Evolutionary conservation across 306 rosid species (phyloP), one percentile per base, ranked within the genome.

Genomic region (Boehmeria nivea): DNA sequence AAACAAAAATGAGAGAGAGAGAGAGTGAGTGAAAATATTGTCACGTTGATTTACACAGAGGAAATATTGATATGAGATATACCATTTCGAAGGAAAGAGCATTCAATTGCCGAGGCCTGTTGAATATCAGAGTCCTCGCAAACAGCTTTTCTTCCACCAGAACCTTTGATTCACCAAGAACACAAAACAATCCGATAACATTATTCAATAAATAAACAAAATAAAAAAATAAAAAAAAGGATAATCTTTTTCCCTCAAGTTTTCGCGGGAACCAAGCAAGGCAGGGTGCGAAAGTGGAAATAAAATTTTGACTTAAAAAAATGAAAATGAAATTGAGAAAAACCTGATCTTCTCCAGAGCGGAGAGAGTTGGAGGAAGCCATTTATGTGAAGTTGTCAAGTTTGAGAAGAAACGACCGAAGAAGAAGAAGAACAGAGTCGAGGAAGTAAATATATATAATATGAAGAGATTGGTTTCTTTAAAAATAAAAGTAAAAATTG

Each of bases 71-170:
- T n/a, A n/a, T n/a, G n/a, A n/a, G 38, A 0, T 4, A 12, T 73
- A 84, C 98, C 98, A 84, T 91, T 64, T 73, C 66, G 60, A 27
- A 66, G 51, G 84, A 82, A 37, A 87, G 76, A 22, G 96, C 87
- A 58, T 91, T 91, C 72, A 91, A 67, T 65, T 87, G 94, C 57
- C 68, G 83, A 10, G 89, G 79, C 66, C 98, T 78, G 74, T 87
- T 87, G 8, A 91, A 54, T 26, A 76, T 73, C 81, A 91, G 57
- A 25, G 74, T 36, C 76, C 82, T 80, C 11, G 73, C 82, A 40
- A 24, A 57, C 57, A 6, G 60, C 64, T 73, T 79, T 42, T 69
- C 70, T 42, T 82, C 84, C 55, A 73, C 89, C 76, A 87, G 47
- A 80, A 91, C 22, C 98, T 90, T 65, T 54, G 10, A 22, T 9